Evolutionary conservation across 202 grass and related monocot species (phyloP).

Genomic region (Eragrostis tef): DNA sequence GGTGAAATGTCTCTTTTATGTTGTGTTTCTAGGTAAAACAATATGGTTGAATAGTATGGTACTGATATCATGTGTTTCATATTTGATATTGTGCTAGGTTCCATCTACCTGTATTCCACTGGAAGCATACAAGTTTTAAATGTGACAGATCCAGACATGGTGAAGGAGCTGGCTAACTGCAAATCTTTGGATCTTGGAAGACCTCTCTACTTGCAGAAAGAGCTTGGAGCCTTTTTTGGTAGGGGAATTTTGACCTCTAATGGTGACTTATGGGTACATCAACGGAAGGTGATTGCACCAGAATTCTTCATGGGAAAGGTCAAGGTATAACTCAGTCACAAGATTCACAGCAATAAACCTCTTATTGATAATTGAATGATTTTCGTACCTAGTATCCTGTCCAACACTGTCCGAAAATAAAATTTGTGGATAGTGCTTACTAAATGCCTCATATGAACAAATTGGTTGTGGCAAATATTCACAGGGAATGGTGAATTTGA

Average conservation of each 20-base stretch:
- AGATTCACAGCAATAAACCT: background rate
- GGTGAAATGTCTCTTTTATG: background rate
- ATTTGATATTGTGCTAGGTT: conserved; percentile 44
- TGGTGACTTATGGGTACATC: conserved; percentile 61
- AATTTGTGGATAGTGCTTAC: background rate
- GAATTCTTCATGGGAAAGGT: conserved; percentile 81
- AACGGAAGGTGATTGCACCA: conserved; percentile 69
- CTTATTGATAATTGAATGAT: background rate
- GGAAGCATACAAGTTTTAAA: conserved; percentile 61
- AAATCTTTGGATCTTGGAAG: conserved; percentile 71
- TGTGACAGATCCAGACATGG: conserved; percentile 59
- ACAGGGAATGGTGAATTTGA: conserved; percentile 66
- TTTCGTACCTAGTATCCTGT: background rate
- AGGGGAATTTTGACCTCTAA: conserved; percentile 68
- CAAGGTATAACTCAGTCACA: conserved; percentile 55
- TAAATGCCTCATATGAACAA: background rate
- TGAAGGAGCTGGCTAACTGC: conserved; percentile 61
- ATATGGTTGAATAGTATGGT: background rate
- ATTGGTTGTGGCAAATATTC: conserved; percentile 1
- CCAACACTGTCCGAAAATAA: background rate
- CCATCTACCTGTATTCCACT: conserved; percentile 66
- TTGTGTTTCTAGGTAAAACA: background rate
- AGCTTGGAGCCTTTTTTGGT: conserved; percentile 62
- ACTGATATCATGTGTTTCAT: background rate
- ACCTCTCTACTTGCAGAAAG: conserved; percentile 56